These are phyloP conservation scores for Stereocaulon alpinum DNA, from an alignment of 495 filamentous ascomycete species.

Conservation along the genomic window DNA sequence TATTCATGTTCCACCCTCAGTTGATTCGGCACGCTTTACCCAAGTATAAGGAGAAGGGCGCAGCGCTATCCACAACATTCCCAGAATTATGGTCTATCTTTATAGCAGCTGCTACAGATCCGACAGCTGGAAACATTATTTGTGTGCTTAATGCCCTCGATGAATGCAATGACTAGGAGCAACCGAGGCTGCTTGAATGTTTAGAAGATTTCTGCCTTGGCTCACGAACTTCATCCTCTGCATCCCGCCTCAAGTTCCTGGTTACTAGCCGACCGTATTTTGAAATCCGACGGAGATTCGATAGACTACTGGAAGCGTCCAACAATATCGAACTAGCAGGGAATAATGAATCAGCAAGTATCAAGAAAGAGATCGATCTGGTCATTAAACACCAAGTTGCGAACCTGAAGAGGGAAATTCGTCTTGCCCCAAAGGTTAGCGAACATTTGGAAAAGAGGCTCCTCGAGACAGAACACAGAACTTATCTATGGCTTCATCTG, in stretches of 20 bases:
- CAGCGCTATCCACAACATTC: slow-evolving; percentile 11
- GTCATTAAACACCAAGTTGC: slow-evolving; percentile 27
- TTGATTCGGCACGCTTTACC: slow-evolving; percentile 25
- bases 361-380: slow-evolving; percentile 30
- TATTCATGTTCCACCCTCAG: slow-evolving; percentile 25
- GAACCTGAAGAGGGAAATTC: not conserved
- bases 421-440: not conserved
- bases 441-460: slow-evolving; percentile 15
- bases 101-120: slow-evolving; percentile 9
- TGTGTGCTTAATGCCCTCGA: slow-evolving; percentile 36
- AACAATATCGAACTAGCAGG: slow-evolving; percentile 22
- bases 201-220: slow-evolving; percentile 15
- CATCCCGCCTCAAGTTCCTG: slow-evolving; percentile 26
- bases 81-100: slow-evolving; percentile 9
- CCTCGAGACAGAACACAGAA: slow-evolving; percentile 31
- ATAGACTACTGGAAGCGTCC: slow-evolving; percentile 19
- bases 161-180: slow-evolving; percentile 26
- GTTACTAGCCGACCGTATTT: slow-evolving; percentile 36
- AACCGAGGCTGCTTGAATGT: not conserved
- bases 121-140: slow-evolving; percentile 28
- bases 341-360: slow-evolving; percentile 29
- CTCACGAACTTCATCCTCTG: not conserved
- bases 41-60: slow-evolving; percentile 24
- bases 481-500: slow-evolving; percentile 38
- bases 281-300: slow-evolving; percentile 25